These are phyloP conservation scores for Lignosus rhinocerotis DNA, from an alignment of 1,284 basidiomycete genomes.

Conservation along the genomic window DNA sequence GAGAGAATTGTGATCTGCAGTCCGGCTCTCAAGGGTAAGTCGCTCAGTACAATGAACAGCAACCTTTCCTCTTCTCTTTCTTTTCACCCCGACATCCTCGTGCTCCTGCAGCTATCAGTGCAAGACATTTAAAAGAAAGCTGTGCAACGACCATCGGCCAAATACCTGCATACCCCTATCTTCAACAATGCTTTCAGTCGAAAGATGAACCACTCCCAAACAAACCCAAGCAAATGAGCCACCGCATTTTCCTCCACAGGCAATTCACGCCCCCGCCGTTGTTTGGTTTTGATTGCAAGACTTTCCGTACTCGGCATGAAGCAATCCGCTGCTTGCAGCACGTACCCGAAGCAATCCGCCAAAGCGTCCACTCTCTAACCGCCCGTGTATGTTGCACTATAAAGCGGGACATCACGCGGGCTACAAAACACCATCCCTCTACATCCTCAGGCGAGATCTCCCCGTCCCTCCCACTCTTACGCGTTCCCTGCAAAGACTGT, in stretches of 20 bases:
- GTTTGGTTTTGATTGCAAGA: not conserved
- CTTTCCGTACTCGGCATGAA: not conserved
- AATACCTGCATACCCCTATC: not conserved
- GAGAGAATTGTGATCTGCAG: not conserved
- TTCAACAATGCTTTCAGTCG: not conserved
- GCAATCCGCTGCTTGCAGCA: not conserved
- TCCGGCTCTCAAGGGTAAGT: too few species aligned
- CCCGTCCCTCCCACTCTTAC: not conserved
- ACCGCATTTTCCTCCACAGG: not conserved
- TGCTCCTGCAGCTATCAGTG: not conserved
- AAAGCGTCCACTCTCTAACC: not conserved
- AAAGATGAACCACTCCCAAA: not conserved
- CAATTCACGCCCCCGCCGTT: not conserved
- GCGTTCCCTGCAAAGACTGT: not conserved
- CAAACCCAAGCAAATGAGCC: not conserved
- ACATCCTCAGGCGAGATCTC: not conserved
- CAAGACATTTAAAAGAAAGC: too few species aligned
- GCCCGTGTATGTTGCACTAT: not conserved
- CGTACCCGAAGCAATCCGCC: not conserved
- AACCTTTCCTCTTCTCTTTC: too few species aligned
- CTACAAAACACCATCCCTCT: not conserved
- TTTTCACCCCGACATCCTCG: too few species aligned
- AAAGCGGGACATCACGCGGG: not conserved
- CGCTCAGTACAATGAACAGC: too few species aligned
- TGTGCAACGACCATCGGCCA: not conserved